Evolutionary conservation across 192 early-diverging fungal genomes (phyloP).

Genomic region (Podila horticola): DNA sequence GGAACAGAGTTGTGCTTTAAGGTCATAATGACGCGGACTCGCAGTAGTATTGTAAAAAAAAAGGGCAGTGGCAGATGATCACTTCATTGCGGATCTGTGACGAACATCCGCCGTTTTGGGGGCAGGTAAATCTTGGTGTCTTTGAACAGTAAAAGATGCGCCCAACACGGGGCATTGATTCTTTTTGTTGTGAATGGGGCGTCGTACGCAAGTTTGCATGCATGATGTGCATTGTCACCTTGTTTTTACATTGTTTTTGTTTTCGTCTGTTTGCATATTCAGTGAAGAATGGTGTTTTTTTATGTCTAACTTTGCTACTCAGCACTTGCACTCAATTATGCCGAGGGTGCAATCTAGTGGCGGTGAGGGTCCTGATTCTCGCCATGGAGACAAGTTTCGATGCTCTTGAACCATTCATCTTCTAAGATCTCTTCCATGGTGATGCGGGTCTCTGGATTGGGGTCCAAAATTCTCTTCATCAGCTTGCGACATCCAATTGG

Average conservation of each 20-base stretch:
- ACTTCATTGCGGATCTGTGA: too few species aligned
- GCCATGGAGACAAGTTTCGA: conserved; percentile 67
- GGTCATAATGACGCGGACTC: too few species aligned
- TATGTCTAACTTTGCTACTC: neutral
- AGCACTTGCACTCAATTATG: neutral
- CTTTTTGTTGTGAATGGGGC: too few species aligned
- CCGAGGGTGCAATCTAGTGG: conserved; percentile 3
- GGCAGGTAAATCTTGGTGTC: too few species aligned
- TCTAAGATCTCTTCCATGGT: conserved; percentile 76
- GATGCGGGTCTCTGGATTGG: conserved; percentile 75
- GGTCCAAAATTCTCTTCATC: conserved; percentile 85
- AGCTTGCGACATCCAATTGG: conserved; percentile 72
- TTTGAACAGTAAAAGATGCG: too few species aligned
- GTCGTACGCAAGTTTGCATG: neutral
- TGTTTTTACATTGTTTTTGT: neutral
- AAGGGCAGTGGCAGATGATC: too few species aligned
- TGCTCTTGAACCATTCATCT: conserved; percentile 80
- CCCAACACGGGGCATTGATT: too few species aligned
- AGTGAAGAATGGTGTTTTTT: too few species aligned
- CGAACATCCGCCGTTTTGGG: too few species aligned
- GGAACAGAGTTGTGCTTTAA: too few species aligned
- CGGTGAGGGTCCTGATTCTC: conserved; percentile 51
- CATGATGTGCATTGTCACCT: neutral
- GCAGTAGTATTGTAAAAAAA: too few species aligned
- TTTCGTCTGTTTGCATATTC: neutral